Evolutionary conservation across 768 basidiomycete genomes (phyloP), one percentile per base, ranked within the genome.

Genomic region (Boletus rubescentipes): DNA sequence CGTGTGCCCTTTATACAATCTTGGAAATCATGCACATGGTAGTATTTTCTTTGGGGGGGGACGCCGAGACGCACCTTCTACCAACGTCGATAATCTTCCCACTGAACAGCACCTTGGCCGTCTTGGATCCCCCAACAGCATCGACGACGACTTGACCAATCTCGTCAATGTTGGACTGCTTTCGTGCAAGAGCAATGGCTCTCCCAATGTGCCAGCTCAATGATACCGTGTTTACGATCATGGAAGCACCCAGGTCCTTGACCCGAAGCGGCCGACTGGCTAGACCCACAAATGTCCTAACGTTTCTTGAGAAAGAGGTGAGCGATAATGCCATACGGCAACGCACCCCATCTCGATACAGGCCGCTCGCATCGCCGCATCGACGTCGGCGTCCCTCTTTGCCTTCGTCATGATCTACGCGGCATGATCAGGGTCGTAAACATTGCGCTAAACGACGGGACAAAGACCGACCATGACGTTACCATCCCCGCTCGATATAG

Each of bases 181-280:
- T 77, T 42, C 80, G 73, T 52, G 79, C 78, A 4, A 79, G 73
- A 7, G 78, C 76, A 15, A 86, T 76, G 0, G 83, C 83, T 30
- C 81, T 73, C 9, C 86, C 86, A 20, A 87, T 77, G 42, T 80
- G 70, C 85, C 86, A 87, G 9, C 80, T 79, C 63, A 82, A 74
- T 20, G 83, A 85, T 11, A 83, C 75, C 26, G 79, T 82, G 39
- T 78, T 79, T 3, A 75, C 71, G 15, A 83, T 73, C 35, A 83
- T 75, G 34, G 69, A 75, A 31, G 68, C 60, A 26, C 72, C 63
- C 15, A 73, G 65, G 21, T 76, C 64, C 35, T 63, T 61, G 15
- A 72, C 70, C 2, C 65, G 63, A 5, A 80, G 57, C 5, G 82
- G 80, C 7, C 75, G 66, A 18, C 63, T 68, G 32, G 76, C 79